Evolutionary conservation across 2,329 filamentous ascomycete genomes (phyloP), one percentile per base, ranked within the genome.

Genomic region (Zymoseptoria ardabiliae): DNA sequence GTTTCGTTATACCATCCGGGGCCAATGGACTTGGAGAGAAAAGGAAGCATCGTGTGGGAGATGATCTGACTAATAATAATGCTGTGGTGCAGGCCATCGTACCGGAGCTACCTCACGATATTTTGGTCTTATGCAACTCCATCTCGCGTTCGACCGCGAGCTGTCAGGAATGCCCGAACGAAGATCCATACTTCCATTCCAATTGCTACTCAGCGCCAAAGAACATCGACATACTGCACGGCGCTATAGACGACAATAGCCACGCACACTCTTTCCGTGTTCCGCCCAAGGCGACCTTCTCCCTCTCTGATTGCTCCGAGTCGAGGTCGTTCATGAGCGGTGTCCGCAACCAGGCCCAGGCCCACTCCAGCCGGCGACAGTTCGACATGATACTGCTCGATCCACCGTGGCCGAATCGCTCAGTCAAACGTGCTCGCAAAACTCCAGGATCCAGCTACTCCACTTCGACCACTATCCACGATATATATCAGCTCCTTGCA

Each of bases 321-420:
- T 62, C 75, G 19, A 66, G 65, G 21, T 54, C 62, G 2, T 77
- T 80, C 53, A 74, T 74, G 60, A 60, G 65, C 1, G 68, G 72
- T n/a, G 68, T 78, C 25, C 68, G 71, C 22, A 56, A 66, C 21
- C 65, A 75, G 54, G 72, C 76, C 7, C 65, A 71, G n/a, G 65
- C 73, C 25, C 63, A 73, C 25, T 67, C 78, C 71, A 63, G 80
- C 80, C 63, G 72, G 70, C 62, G 76, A 20, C 67, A 71, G 6
- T 91, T 93, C 71, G 77, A 89, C 63, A 76, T 92, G 51, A 78
- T 92, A 45, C 71, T 91, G 7, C 75, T 92, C 20, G 89, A 93
- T 69, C 90, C 90, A 2, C 89, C 90, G 1, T 93, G 90, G 89
- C 88, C 89, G 0, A 93, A 91, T 69, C 82, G 85, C 52, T 92